Evolutionary conservation across 1,139 yeast species (phyloP), one percentile per base, ranked within the genome.

Genomic region (Saccharomyces hybrid): DNA sequence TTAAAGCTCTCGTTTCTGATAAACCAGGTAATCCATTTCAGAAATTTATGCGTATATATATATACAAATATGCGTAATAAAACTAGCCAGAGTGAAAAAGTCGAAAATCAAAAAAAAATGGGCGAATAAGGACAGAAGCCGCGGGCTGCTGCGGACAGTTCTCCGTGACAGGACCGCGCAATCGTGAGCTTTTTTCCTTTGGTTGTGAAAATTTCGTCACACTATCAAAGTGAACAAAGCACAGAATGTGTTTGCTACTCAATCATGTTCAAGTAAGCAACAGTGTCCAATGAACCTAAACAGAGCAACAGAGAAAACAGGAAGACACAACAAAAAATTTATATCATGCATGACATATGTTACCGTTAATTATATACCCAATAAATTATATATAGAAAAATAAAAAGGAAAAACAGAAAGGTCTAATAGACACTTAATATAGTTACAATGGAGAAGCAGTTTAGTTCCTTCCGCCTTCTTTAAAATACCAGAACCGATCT

Each of bases 401-500:
- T n/a, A 28, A n/a, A 28, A 28, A 31, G 32, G 38, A 28, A 47
- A 47, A 47, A 47, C 32, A 28, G 49, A 31, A 31, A 47, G 38
- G 44, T 9, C 44, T 38, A 38, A 16, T 38, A 38, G 44, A 38
- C 44, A 38, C 44, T 38, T 38, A 38, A 38, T 38, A 38, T 38
- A 38, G 44, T 38, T 38, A 38, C 44, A 38, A 38, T 38, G 44
- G 44, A 16, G 44, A 38, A 38, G 44, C 44, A 38, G 44, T 38
- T 20, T 38, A 14, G 25, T 38, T 38, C 44, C 23, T 38, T 38
- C 44, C 25, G 44, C 23, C 44, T 38, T 38, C 25, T 20, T 38
- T 9, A 38, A 16, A 38, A 38, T 38, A 38, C 44, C 44, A 38
- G 25, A 38, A 38, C 44, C 44, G 44, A 38, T 38, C 57, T 80